Evolutionary conservation across 805 yeast genomes (phyloP).

Genomic region (Kodamaea restingae): DNA sequence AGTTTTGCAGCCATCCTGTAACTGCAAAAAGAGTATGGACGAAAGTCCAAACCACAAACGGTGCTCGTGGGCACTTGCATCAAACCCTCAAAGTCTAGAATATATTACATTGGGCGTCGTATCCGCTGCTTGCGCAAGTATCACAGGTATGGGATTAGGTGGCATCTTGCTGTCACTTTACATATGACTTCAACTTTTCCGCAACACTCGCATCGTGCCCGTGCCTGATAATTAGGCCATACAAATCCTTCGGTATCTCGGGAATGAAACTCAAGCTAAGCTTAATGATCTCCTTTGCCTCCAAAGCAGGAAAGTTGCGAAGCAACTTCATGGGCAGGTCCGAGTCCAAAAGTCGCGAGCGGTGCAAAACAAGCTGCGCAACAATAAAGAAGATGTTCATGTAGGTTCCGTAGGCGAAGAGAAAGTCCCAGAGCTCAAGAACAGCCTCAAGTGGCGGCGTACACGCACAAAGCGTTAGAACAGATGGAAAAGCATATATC

Average conservation of each 20-base stretch:
- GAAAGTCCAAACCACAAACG: no score
- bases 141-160: no score
- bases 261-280: conserved; percentile 77
- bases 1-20: no score
- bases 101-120: no score
- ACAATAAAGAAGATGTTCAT: conserved; percentile 80
- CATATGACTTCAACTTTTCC: conserved; percentile 22
- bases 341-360: conserved; percentile 57
- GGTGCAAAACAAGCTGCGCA: conserved; percentile 71
- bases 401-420: conserved; percentile 88
- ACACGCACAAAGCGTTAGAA: conserved; percentile 80
- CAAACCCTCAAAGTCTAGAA: no score
- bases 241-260: conserved; percentile 62
- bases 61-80: no score
- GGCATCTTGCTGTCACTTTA: not conserved
- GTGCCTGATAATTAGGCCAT: conserved; percentile 60
- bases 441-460: conserved; percentile 80
- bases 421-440: conserved; percentile 79
- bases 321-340: conserved; percentile 71
- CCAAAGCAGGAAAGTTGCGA: conserved; percentile 66
- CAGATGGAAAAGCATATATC: conserved; percentile 80
- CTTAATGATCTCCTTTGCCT: conserved; percentile 71
- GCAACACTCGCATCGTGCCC: conserved; percentile 50
- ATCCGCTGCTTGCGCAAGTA: no score
- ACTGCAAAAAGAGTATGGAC: no score